phyloP scores from a whole-genome alignment of 2,329 filamentous ascomycete genomes.

The Stylonectria norvegica region DNA sequence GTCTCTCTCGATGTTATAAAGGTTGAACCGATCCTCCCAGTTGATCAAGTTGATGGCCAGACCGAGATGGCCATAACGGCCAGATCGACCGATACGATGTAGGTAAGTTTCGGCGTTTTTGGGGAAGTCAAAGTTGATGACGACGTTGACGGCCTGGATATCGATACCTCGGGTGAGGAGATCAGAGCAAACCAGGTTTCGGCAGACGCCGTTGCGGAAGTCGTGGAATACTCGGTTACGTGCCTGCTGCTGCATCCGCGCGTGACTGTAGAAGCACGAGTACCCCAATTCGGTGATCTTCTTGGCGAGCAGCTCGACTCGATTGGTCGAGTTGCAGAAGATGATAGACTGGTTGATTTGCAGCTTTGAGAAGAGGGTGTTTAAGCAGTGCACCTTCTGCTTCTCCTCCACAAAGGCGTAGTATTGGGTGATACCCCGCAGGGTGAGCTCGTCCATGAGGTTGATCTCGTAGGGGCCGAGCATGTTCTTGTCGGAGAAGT shows the following conservation, averaged over 20 bases:
- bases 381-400: conserved; percentile 97
- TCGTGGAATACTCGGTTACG: conserved; percentile 99
- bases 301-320: conserved; percentile 94
- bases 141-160: conserved; percentile 98
- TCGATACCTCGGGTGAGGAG: conserved; percentile 97
- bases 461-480: conserved; percentile 96
- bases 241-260: conserved; percentile 94
- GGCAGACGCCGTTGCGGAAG: conserved; percentile 95
- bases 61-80: conserved; percentile 94
- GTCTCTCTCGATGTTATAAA: conserved; percentile 98
- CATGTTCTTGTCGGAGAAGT: conserved; percentile 99
- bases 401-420: conserved; percentile 99
- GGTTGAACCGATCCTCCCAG: conserved; percentile 98
- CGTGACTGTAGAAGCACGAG: conserved; percentile 99
- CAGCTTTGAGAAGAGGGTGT: conserved; percentile 97
- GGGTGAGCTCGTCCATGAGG: conserved; percentile 97
- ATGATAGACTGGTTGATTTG: conserved; percentile 99
- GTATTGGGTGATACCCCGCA: conserved; percentile 97
- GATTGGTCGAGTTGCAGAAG: conserved; percentile 99
- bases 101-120: conserved; percentile 99
- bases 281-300: conserved; percentile 99
- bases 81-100: conserved; percentile 95
- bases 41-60: conserved; percentile 98
- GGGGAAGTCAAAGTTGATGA: conserved; percentile 99
- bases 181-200: conserved; percentile 97